A percentile compares a stretch with the other conserved stretches of the same genome.
Conservation (phyloP, 1,284 basidiomycete species). For the Papiliotrema flavescens region DNA sequence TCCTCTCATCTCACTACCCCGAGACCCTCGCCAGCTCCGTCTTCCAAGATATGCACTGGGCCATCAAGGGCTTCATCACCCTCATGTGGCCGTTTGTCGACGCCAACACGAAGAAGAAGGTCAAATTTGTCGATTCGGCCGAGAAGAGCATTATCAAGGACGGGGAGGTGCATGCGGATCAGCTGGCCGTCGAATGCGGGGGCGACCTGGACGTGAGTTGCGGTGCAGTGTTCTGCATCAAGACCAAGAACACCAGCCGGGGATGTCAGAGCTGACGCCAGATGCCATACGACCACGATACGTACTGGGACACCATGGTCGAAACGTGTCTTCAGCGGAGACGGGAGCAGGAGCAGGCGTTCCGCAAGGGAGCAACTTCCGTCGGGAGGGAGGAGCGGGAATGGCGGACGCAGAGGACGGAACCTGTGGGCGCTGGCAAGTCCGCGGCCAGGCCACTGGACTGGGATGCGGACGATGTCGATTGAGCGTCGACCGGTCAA, state of each 20-base stretch:
- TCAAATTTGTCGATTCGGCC: slow-evolving; percentile 19
- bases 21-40: slow-evolving; percentile 30
- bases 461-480: too few species aligned
- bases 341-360: slow-evolving; percentile 22
- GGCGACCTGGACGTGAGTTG: slow-evolving; percentile 32
- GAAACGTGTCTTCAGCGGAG: slow-evolving; percentile 24
- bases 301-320: slow-evolving; percentile 35
- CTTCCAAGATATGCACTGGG: slow-evolving; percentile 39
- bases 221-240: too few species aligned
- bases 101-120: slow-evolving; percentile 30
- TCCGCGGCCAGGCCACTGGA: too few species aligned
- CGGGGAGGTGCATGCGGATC: slow-evolving; percentile 16
- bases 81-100: slow-evolving; percentile 46
- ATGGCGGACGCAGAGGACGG: slow-evolving; percentile 7
- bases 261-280: slow-evolving; percentile 2
- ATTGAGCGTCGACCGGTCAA: too few species aligned
- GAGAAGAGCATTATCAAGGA: slow-evolving; percentile 20
- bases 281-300: slow-evolving; percentile 33
- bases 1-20: slow-evolving; percentile 32
- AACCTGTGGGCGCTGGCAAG: background rate
- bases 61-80: slow-evolving; percentile 36
- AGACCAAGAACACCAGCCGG: too few species aligned
- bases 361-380: slow-evolving; percentile 21
- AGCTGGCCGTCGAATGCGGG: slow-evolving; percentile 32
- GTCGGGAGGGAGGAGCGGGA: slow-evolving; percentile 33